These are phyloP conservation scores for Tulasnella sp. DNA, from an alignment of 768 basidiomycete species.

Conservation along the genomic window DNA sequence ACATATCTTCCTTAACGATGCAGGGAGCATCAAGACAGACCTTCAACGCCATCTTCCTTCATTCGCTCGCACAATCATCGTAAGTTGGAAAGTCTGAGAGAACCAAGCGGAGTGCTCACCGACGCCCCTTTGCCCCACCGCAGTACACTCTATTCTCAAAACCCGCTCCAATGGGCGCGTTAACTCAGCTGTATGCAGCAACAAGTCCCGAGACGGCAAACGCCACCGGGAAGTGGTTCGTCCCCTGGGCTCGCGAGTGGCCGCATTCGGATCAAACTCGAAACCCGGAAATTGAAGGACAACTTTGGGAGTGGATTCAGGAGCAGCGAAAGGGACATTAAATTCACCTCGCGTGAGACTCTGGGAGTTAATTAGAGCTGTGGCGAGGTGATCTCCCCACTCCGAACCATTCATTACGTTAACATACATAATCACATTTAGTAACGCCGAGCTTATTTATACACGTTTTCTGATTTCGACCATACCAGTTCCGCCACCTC, in stretches of 20 bases:
- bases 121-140: not conserved
- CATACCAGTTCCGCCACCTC: too few species aligned
- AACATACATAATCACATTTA: not conserved
- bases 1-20: not conserved
- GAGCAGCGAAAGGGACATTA: constrained; percentile 26
- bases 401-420: not conserved
- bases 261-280: not conserved
- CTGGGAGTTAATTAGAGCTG: too few species aligned
- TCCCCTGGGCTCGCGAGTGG: constrained; percentile 4
- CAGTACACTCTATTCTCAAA: not conserved
- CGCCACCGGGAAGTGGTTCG: constrained; percentile 14
- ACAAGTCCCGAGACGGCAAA: not conserved
- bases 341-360: not conserved
- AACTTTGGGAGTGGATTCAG: constrained; percentile 32
- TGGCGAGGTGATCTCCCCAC: not conserved
- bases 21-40: constrained; percentile 14
- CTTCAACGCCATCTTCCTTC: constrained; percentile 2
- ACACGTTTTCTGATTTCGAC: too few species aligned
- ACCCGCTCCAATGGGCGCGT: constrained; percentile 8
- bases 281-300: constrained; percentile 25
- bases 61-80: not conserved
- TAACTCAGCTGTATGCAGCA: constrained; percentile 8
- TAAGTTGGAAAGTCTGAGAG: not conserved
- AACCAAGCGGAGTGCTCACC: not conserved
- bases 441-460: not conserved